phyloP scores from a whole-genome alignment of 176 grass and related monocot species.

The Musa schizocarpa region DNA sequence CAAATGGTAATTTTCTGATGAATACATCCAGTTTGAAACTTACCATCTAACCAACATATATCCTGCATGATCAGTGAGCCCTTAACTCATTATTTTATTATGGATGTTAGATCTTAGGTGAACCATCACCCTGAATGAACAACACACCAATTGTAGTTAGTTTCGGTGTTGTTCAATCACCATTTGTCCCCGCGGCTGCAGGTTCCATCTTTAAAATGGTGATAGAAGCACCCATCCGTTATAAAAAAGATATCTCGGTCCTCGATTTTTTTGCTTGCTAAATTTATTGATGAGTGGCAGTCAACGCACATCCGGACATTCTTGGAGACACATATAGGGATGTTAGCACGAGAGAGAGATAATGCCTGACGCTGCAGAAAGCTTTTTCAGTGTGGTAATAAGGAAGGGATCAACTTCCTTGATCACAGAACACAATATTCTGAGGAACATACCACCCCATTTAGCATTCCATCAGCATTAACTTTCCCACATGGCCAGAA shows the following conservation, averaged over 20 bases:
- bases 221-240: slow-evolving; percentile 52
- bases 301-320: slow-evolving; percentile 61
- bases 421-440: slow-evolving; percentile 36
- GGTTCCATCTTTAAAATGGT: slow-evolving; percentile 36
- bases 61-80: too few relatives aligned
- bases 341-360: slow-evolving; percentile 27
- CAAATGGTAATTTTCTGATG: too few relatives aligned
- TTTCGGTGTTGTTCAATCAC: slow-evolving; percentile 22
- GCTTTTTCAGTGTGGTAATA: slow-evolving; percentile 60
- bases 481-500: slow-evolving; percentile 39
- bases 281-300: slow-evolving; percentile 58
- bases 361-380: slow-evolving; percentile 44
- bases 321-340: slow-evolving; percentile 45
- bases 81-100: too few relatives aligned
- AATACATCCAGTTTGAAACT: too few relatives aligned
- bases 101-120: too few relatives aligned
- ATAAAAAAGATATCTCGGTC: slow-evolving; percentile 39
- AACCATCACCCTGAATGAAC: neutral
- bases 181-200: slow-evolving; percentile 50
- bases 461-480: slow-evolving; percentile 41
- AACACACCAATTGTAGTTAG: neutral
- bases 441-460: slow-evolving; percentile 36
- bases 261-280: slow-evolving; percentile 31
- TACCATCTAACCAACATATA: too few relatives aligned
- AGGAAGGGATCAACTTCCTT: slow-evolving; percentile 43